A percentile compares a stretch with the other conserved stretches of the same genome.
These are phyloP conservation scores for Neurospora africana DNA, from an alignment of 495 filamentous ascomycete genomes.

Conservation along the genomic window DNA sequence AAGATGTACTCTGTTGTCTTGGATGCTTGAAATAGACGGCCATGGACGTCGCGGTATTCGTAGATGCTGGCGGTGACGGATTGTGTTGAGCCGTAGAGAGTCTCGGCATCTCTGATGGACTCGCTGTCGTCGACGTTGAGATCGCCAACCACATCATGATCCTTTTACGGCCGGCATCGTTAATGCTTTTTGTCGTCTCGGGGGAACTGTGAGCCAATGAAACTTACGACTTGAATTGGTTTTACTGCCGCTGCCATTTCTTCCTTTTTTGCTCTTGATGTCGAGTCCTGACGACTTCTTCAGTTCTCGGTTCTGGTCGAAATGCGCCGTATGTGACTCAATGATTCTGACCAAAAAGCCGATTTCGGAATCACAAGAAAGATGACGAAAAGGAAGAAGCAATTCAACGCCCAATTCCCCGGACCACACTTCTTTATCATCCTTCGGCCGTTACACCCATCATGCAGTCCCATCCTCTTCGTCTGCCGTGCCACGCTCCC, in stretches of 20 bases:
- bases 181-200: not conserved
- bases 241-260: not conserved
- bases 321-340: too few relatives aligned
- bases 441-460: not conserved
- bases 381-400: not conserved
- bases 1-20: not conserved
- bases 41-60: not conserved
- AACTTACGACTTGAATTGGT: not conserved
- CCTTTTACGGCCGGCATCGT: not conserved
- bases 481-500: not conserved
- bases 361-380: not conserved
- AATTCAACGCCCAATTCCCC: not conserved
- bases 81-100: not conserved
- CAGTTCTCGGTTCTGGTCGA: not conserved
- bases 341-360: too few relatives aligned
- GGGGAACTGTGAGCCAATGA: not conserved
- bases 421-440: not conserved
- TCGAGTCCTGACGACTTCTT: not conserved
- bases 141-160: not conserved
- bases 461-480: not conserved
- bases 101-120: not conserved
- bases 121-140: not conserved
- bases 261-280: not conserved
- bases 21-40: not conserved
- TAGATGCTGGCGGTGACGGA: not conserved